Evolutionary conservation across 176 grass and related monocot species (phyloP), one percentile per base, ranked within the genome.

Genomic region (Cenchrus americanus): DNA sequence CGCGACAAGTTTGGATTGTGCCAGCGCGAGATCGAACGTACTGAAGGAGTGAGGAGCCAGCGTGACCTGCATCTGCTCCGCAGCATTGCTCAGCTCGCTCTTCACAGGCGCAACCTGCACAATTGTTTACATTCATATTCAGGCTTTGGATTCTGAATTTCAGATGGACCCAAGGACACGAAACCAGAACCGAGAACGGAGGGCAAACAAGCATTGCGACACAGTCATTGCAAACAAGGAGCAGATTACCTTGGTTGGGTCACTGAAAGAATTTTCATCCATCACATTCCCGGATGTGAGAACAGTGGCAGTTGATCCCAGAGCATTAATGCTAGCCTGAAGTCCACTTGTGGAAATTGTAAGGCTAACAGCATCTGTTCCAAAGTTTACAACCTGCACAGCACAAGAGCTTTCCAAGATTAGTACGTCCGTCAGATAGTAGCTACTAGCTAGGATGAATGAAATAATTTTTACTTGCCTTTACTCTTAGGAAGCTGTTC

Each of bases 361-460:
- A n/a, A 95, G 63, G 76, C 69, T 91, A 30, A 93, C 88, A 14
- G 42, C 23, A 75, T 80, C 87, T 10, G 72, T 82, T 49, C 90
- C 95, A 71, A 93, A 97, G 80, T 97, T 97, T 6, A 97, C 75
- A 46, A 97, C 85, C 95, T 97, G 53, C 18, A 57, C 53, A 57
- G 53, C 18, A 57, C 53, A 57, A 57, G 5, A 57, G 6, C 17
- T 57, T 57, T 5, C 5, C 4, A 0, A 54, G 15, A 54, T 54
- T 3, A 54, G 17, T 54, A 18, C 6, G 2, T 48, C 11, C 77
- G 43, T 43, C 21, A 57, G n/a, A 7, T 8, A 10, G 0, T 50
- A 0, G 2, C 27, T 30, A 30, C 27, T 30, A 30, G 21, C 14
- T 71, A 5, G 4, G 4, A 43, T 43, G 26, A 18, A 40, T 83